These are phyloP conservation scores for Talaromyces sp. DNA, from an alignment of 2,329 filamentous ascomycete species.

Conservation along the genomic window DNA sequence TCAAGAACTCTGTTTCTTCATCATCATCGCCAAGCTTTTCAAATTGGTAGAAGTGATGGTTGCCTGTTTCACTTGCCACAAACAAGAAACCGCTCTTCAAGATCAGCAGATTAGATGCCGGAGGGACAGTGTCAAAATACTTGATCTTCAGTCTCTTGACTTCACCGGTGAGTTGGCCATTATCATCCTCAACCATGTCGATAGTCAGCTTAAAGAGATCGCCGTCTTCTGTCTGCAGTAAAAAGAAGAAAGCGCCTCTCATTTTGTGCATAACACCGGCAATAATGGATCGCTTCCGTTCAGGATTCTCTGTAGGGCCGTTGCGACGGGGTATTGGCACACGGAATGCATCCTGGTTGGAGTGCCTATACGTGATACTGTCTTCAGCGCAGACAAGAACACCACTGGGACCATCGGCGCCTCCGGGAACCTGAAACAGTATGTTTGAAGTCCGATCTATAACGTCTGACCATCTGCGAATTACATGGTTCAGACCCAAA, in stretches of 20 bases:
- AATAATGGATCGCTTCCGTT: slow-evolving; percentile 81
- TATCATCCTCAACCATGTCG: slow-evolving; percentile 78
- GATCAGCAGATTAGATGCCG: slow-evolving; percentile 84
- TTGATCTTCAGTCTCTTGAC: slow-evolving; percentile 86
- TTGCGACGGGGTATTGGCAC: slow-evolving; percentile 83
- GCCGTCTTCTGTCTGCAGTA: slow-evolving; percentile 94
- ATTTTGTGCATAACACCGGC: slow-evolving; percentile 97
- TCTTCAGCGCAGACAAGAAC: slow-evolving; percentile 94
- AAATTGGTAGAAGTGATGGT: slow-evolving; percentile 94
- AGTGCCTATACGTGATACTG: slow-evolving; percentile 94
- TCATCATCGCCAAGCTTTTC: slow-evolving; percentile 96
- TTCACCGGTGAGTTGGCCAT: slow-evolving; percentile 73
- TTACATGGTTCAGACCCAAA: slow-evolving; percentile 88
- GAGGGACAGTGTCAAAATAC: slow-evolving; percentile 94
- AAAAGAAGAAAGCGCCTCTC: slow-evolving; percentile 94
- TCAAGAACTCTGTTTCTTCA: slow-evolving; percentile 79
- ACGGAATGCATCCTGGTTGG: slow-evolving; percentile 84
- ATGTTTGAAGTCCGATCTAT: slow-evolving; percentile 87
- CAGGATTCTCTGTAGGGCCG: slow-evolving; percentile 86
- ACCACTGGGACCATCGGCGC: slow-evolving; percentile 87
- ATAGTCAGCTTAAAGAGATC: slow-evolving; percentile 96
- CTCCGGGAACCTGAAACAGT: slow-evolving; percentile 92
- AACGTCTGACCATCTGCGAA: slow-evolving; percentile 91
- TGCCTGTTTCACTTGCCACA: slow-evolving; percentile 85
- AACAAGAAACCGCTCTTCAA: slow-evolving; percentile 95